These are phyloP conservation scores for Annulohypoxylon bovei DNA, from an alignment of 495 filamentous ascomycete genomes.

Conservation along the genomic window DNA sequence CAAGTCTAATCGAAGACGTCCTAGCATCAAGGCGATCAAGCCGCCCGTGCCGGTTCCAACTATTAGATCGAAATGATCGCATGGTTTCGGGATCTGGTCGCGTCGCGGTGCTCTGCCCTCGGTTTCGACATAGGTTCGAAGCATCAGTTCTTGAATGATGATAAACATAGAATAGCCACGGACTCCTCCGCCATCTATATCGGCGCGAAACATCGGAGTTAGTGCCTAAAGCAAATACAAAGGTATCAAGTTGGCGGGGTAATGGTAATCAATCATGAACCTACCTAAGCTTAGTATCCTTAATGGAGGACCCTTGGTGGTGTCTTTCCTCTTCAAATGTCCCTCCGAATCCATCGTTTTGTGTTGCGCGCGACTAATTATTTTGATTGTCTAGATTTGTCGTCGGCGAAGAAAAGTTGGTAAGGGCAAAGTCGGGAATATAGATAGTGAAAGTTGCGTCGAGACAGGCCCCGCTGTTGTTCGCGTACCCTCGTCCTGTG, in stretches of 20 bases:
- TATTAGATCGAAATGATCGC: constrained; percentile 98
- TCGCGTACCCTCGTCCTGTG: constrained; percentile 30
- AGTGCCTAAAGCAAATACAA: constrained; percentile 10
- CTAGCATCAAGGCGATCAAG: constrained; percentile 95
- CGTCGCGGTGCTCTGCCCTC: constrained; percentile 84
- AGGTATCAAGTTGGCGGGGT: constrained; percentile 6
- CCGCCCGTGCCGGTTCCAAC: constrained; percentile 94
- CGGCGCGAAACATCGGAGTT: constrained; percentile 13
- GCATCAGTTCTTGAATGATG: constrained; percentile 96
- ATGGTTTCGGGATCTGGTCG: constrained; percentile 93
- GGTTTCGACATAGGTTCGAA: constrained; percentile 85
- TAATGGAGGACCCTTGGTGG: constrained; percentile 91
- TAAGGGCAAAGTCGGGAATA: neutral
- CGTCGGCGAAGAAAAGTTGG: neutral
- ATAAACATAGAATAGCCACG: constrained; percentile 97
- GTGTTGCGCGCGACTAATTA: constrained; percentile 10
- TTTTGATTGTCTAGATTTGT: constrained; percentile 2
- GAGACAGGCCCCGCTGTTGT: constrained; percentile 18
- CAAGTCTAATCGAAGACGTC: constrained; percentile 87
- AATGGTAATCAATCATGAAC: constrained; percentile 39
- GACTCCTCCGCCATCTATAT: constrained; percentile 91
- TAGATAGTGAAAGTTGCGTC: constrained; percentile 20
- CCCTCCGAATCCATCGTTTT: constrained; percentile 44
- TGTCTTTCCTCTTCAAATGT: constrained; percentile 78
- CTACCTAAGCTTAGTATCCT: constrained; percentile 90